Conservation (phyloP, 179 eudicot species). For the Silene noctiflora region DNA sequence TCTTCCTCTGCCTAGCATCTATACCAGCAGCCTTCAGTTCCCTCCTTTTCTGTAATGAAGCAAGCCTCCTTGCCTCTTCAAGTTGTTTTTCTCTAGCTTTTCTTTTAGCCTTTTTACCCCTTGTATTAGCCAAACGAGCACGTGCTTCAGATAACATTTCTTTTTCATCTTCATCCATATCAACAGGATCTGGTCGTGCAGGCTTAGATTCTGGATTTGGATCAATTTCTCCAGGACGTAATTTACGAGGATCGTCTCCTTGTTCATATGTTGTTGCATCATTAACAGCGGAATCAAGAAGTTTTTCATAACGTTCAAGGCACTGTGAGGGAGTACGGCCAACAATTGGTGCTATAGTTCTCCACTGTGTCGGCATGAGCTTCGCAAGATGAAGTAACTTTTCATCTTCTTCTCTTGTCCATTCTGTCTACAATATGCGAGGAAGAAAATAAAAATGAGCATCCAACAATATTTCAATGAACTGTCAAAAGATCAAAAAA, state of each 20-base stretch:
- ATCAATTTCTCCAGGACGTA: slow-evolving; percentile 98
- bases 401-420: slow-evolving; percentile 99
- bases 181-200: slow-evolving; percentile 99
- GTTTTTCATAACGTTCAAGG: slow-evolving; percentile 94
- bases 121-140: slow-evolving; percentile 90
- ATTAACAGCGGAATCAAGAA: slow-evolving; percentile 94
- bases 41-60: slow-evolving; percentile 95
- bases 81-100: slow-evolving; percentile 99
- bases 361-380: slow-evolving; percentile 99
- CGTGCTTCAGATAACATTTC: slow-evolving; percentile 99
- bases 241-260: slow-evolving; percentile 89
- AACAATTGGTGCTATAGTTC: slow-evolving; percentile 97
- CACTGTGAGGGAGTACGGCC: slow-evolving; percentile 99
- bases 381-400: slow-evolving; percentile 93
- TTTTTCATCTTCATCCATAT: slow-evolving; percentile 99
- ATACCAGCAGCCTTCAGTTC: slow-evolving; percentile 99
- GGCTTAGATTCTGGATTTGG: slow-evolving; percentile 99
- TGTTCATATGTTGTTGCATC: slow-evolving; percentile 84
- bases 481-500: neutral
- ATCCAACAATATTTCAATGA: neutral
- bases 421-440: slow-evolving; percentile 67
- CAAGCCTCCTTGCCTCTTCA: slow-evolving; percentile 99
- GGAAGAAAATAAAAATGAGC: slow-evolving; percentile 12
- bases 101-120: slow-evolving; percentile 97
- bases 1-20: slow-evolving; percentile 74